phyloP scores from a whole-genome alignment of 106 monocot genomes.

The Chionographis japonica region DNA sequence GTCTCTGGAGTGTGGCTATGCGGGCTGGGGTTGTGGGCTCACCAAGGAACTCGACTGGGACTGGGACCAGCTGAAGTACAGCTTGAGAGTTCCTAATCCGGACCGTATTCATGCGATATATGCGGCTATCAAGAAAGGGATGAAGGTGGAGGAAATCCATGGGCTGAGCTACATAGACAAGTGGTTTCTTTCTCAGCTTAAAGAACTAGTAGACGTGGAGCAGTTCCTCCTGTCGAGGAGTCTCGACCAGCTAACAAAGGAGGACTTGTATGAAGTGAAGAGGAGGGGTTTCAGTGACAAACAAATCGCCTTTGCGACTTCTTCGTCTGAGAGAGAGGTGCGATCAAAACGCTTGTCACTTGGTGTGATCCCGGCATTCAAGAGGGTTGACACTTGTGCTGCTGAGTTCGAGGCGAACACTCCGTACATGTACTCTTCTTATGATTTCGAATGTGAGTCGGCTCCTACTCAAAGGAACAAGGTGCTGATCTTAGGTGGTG shows the following conservation, averaged over 20 bases:
- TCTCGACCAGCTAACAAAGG: constrained; percentile 62
- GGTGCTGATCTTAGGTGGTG: constrained; percentile 94
- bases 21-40: constrained; percentile 87
- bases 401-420: constrained; percentile 99
- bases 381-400: constrained; percentile 98
- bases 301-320: constrained; percentile 83
- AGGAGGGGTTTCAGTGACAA: constrained; percentile 92
- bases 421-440: constrained; percentile 97
- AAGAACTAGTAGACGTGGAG: constrained; percentile 85
- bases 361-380: constrained; percentile 77
- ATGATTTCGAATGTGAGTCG: constrained; percentile 95
- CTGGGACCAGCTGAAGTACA: constrained; percentile 89
- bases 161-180: constrained; percentile 80
- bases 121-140: constrained; percentile 94
- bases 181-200: constrained; percentile 86
- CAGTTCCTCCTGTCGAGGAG: constrained; percentile 59
- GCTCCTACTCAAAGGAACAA: constrained; percentile 71
- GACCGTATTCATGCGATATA: constrained; percentile 91
- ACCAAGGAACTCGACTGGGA: constrained; percentile 78
- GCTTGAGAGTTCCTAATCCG: constrained; percentile 78
- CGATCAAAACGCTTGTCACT: constrained; percentile 49
- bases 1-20: constrained; percentile 82
- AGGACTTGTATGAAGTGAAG: constrained; percentile 80
- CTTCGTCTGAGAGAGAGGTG: constrained; percentile 60
- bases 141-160: constrained; percentile 88